Base-by-base conservation (phyloP, 139 green algal species). In the Ettlia oleoabundans region DNA sequence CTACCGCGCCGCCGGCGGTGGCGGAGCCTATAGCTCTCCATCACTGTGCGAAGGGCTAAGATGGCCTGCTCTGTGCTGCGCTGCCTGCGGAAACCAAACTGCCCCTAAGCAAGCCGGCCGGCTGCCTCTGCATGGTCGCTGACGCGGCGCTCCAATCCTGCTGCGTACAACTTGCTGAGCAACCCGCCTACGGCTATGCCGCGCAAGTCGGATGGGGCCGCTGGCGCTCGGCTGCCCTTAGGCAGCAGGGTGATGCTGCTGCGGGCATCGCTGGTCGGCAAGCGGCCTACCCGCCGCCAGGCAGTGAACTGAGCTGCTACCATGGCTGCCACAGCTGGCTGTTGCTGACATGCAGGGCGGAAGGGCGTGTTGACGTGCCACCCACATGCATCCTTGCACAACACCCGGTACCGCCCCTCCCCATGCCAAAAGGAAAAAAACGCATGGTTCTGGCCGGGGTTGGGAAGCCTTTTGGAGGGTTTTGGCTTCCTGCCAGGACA, bases 51-150 rank as follows among this genome's bases (percentile, higher is more conserved):
- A 22, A 75, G 67, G 1, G 65, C 67, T 3, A 75, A 33, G 21
- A 58, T 35, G 5, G 67, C 40, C 38, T 75, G 38, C 67, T 75
- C 67, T 35, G 67, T 75, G 67, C 67, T 58, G 40, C 67, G 65
- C 30, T 37, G 18, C 6, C 67, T 38, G 30, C 67, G 38, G 40
- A 75, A 75, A 26, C 67, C 67, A 58, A 75, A 75, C 67, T 75
- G 67, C 18, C 67, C 67, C 67, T 75, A 38, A 3, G 67, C 67
- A 37, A 61, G 65, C 13, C 9, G 6, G 58, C 58, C 58, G 9
- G 58, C 58, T 24, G 19, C 58, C 58, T 66, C 58, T n/a, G 58
- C 58, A 24, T 73, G 65, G 35, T 52, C 35, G n/a, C 13, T 53
- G 65, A 73, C 65, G 3, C 37, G 33, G 22, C 21, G 65, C 58